Percentiles rank a stretch among this genome's conserved stretches.
These are phyloP conservation scores for Poterioochromonas sp. DNA, from an alignment of 352 stramenopile genomes.

Conservation along the genomic window DNA sequence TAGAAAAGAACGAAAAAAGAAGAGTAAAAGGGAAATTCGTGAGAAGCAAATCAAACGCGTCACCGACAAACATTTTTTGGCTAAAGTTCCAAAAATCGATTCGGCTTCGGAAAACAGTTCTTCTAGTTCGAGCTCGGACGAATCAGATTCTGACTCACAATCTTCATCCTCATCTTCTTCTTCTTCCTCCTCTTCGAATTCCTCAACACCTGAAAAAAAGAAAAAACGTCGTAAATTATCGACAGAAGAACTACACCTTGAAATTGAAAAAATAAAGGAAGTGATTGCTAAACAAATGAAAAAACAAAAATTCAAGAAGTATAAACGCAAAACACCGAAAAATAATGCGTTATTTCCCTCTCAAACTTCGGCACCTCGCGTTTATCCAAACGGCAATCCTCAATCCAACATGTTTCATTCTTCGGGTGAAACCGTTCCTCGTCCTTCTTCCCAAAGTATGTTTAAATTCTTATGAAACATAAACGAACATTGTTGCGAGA, in stretches of 20 bases:
- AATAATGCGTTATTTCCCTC: slow-evolving; percentile 31
- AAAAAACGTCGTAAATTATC: slow-evolving; percentile 32
- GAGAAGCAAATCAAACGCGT: slow-evolving; percentile 30
- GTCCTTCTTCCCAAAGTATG: slow-evolving; percentile 30
- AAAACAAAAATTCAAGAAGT: slow-evolving; percentile 32
- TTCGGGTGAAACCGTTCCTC: slow-evolving; percentile 29
- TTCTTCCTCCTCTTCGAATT: slow-evolving; percentile 30
- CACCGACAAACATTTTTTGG: slow-evolving; percentile 30
- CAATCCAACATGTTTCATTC: slow-evolving; percentile 31
- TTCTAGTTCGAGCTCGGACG: slow-evolving; percentile 29
- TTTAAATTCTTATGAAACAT: slow-evolving; percentile 32
- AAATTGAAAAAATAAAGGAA: slow-evolving; percentile 32
- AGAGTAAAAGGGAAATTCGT: slow-evolving; percentile 31
- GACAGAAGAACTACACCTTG: slow-evolving; percentile 30
- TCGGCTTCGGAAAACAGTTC: slow-evolving; percentile 29
- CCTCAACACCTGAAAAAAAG: slow-evolving; percentile 30
- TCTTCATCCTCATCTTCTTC: slow-evolving; percentile 30
- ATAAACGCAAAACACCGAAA: slow-evolving; percentile 31
- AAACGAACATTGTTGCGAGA: slow-evolving; percentile 30
- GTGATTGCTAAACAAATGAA: slow-evolving; percentile 31
- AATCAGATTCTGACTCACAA: slow-evolving; percentile 31
- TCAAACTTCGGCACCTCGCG: slow-evolving; percentile 28
- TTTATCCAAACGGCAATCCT: slow-evolving; percentile 30
- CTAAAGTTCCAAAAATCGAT: slow-evolving; percentile 31
- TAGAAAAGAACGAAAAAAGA: slow-evolving; percentile 32